Evolutionary conservation across 2,329 filamentous ascomycete species (phyloP).

Genomic region (Fusarium nelsonii): DNA sequence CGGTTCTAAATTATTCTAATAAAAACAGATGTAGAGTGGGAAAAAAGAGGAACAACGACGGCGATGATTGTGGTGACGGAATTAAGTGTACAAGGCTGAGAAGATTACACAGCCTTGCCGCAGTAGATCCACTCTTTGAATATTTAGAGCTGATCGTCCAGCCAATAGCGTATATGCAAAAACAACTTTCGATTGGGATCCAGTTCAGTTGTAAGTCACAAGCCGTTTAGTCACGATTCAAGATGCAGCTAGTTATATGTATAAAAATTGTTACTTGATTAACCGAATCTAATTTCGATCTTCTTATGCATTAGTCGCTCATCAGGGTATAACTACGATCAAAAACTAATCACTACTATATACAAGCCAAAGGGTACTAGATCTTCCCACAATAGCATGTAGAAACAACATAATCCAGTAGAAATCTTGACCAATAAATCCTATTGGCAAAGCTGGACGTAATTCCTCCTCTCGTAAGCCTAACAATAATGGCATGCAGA

Average conservation of each 20-base stretch:
- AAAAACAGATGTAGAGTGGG: not conserved
- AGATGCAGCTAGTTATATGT: not conserved
- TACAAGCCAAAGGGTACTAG: constrained; percentile 41
- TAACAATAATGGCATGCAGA: constrained; percentile 42
- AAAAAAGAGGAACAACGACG: constrained; percentile 5
- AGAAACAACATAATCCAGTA: constrained; percentile 40
- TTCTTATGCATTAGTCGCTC: constrained; percentile 52
- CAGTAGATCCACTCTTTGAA: constrained; percentile 30
- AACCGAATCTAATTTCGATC: constrained; percentile 44
- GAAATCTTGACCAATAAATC: constrained; percentile 37
- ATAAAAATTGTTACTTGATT: constrained; percentile 28
- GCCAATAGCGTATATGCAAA: constrained; percentile 37
- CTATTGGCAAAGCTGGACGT: constrained; percentile 27
- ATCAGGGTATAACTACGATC: constrained; percentile 56
- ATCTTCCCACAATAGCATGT: constrained; percentile 36
- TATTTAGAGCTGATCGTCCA: constrained; percentile 16
- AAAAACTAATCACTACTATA: constrained; percentile 51
- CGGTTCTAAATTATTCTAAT: not conserved
- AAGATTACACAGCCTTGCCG: constrained; percentile 42
- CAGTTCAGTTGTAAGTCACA: not conserved
- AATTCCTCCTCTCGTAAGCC: constrained; percentile 22
- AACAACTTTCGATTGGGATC: constrained; percentile 10
- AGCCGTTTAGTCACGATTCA: not conserved
- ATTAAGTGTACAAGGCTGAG: constrained; percentile 47
- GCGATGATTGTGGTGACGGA: constrained; percentile 34